These are phyloP conservation scores for Rhizophora mangle DNA, from an alignment of 345 rosid genomes.

Conservation along the genomic window DNA sequence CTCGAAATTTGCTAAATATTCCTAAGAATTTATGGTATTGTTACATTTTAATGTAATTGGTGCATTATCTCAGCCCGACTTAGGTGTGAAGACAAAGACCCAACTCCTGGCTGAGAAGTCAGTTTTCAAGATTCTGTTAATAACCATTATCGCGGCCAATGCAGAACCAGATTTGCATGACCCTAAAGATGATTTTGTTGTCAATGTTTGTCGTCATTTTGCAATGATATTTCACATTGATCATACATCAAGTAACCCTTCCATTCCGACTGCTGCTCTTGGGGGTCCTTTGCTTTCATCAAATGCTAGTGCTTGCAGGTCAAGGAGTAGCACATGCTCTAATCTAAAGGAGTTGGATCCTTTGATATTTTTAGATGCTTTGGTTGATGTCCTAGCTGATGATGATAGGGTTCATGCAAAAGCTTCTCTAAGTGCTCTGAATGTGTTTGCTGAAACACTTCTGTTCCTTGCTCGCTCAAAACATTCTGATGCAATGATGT, in stretches of 20 bases:
- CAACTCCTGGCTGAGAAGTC: constrained; percentile 99
- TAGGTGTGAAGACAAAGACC: constrained; percentile 98
- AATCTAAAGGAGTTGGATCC: constrained; percentile 92
- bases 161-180: constrained; percentile 76
- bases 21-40: not conserved
- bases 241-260: constrained; percentile 50
- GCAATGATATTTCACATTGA: constrained; percentile 83
- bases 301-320: constrained; percentile 46
- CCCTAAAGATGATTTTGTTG: constrained; percentile 74
- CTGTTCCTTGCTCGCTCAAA: constrained; percentile 89
- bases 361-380: constrained; percentile 79
- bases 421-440: constrained; percentile 83
- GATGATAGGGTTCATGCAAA: constrained; percentile 87
- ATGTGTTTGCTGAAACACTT: constrained; percentile 81
- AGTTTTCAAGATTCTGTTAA: constrained; percentile 83
- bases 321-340: constrained; percentile 52
- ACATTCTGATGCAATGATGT: constrained; percentile 75
- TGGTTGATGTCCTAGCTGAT: constrained; percentile 92
- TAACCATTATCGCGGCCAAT: constrained; percentile 81
- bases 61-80: constrained; percentile 65
- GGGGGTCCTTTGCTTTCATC: constrained; percentile 58
- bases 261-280: constrained; percentile 40
- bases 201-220: constrained; percentile 85
- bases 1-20: too few species aligned
- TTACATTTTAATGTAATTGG: not conserved